phyloP scores from a whole-genome alignment of 768 basidiomycete species.

The Tylopilus vinaceipallidus region DNA sequence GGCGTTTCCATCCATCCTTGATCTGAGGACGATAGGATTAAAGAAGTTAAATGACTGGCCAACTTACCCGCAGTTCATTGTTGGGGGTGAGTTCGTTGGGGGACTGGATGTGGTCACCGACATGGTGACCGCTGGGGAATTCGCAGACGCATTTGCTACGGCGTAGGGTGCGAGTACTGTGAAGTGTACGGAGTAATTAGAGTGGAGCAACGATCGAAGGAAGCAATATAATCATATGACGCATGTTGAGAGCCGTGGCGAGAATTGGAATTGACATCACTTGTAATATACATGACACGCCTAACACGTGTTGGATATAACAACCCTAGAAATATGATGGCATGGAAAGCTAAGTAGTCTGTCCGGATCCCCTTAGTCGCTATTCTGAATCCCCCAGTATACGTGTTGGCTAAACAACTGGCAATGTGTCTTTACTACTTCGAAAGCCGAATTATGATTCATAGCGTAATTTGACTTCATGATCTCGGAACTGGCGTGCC shows the following conservation, averaged over 20 bases:
- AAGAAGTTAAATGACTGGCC: constrained; percentile 88
- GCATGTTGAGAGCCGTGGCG: background rate
- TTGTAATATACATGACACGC: constrained; percentile 6
- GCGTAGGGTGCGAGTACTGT: background rate
- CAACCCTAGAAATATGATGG: background rate
- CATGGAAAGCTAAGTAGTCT: background rate
- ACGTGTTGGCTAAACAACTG: no score
- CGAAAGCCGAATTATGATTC: background rate
- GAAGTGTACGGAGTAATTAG: background rate
- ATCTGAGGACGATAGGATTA: constrained; percentile 44
- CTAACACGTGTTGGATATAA: constrained; percentile 6
- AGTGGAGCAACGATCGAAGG: background rate
- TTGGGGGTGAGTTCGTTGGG: constrained; percentile 92
- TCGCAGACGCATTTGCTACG: constrained; percentile 44
- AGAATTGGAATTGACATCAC: constrained; percentile 1
- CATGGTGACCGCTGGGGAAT: constrained; percentile 80
- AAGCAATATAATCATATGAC: background rate
- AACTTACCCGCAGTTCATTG: constrained; percentile 82
- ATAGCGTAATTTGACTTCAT: background rate
- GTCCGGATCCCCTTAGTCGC: background rate
- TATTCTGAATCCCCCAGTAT: background rate
- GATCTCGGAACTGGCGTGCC: background rate
- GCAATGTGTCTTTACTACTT: background rate
- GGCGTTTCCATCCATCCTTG: constrained; percentile 1
- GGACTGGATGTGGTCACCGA: constrained; percentile 91